Evolutionary conservation across 352 stramenopile genomes (phyloP), one percentile per base, ranked within the genome.

Genomic region (Pythium chondricola): DNA sequence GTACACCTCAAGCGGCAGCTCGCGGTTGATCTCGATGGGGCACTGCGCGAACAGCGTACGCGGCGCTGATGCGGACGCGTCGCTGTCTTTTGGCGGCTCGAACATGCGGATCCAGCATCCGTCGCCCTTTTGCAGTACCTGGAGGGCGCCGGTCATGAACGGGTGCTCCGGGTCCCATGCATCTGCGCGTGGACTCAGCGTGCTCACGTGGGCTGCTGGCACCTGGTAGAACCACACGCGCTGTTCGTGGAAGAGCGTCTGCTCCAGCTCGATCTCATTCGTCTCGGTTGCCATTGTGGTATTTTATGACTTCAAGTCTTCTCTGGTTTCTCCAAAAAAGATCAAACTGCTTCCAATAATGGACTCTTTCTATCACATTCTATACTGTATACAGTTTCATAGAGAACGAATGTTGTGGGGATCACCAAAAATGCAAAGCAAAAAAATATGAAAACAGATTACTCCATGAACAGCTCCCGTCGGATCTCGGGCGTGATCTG

Each of bases 401-500:
- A 56, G 33, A 48, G 29, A 46, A 39, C 38, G 25, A 42, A 24
- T 16, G 35, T 20, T 36, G 29, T 52, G 22, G 24, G 22, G 30
- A 33, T 22, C 11, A 4, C 21, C 6, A 16, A 24, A 22, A 10
- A 43, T 16, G 27, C 24, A 51, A 22, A n/a, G 10, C 17, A 30
- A 31, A 13, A 24, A 30, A 21, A 46, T 20, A 25, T 38, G 14
- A 16, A 33, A 21, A 39, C 22, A n/a, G 17, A 24, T 50, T 66
- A 74, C 64, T 90, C 79, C 61, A 80, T 75, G 62, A 75, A 98
- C 33, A 99, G 81, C 71, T 99, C 97, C 56, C 97, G 79, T 55
- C 97, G 92, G 54, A 99, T 96, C 67, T 99, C 96, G 22, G 95
- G 88, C 38, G 97, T 99, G 71, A 99, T 99, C 67, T 98, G 95